Percentiles rank a stretch among this genome's conserved stretches.
phyloP scores from a whole-genome alignment of 1,139 yeast species.

The Fermentozyma sake region DNA sequence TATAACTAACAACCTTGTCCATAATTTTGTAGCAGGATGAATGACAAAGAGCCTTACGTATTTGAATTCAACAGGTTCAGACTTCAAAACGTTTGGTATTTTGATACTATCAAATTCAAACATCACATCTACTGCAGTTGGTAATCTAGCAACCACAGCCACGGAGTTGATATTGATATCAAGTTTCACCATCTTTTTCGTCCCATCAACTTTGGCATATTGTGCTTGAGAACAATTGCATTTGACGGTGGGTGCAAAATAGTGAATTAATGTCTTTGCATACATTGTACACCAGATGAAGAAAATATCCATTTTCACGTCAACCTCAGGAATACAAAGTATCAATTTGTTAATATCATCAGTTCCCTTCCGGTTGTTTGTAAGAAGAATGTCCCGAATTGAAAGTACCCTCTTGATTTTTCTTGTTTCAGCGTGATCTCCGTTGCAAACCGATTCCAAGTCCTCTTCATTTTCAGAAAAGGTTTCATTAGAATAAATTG shows the following conservation, averaged over 20 bases:
- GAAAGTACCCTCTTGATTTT: slow-evolving; percentile 33
- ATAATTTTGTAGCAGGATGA: slow-evolving; percentile 49
- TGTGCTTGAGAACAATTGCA: slow-evolving; percentile 25
- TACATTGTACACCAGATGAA: slow-evolving; percentile 42
- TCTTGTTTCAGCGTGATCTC: slow-evolving; percentile 15
- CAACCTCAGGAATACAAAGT: slow-evolving; percentile 32
- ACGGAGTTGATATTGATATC: slow-evolving; percentile 37
- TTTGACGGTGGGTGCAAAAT: slow-evolving; percentile 33
- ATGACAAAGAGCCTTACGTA: slow-evolving; percentile 47
- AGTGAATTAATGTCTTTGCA: slow-evolving; percentile 32
- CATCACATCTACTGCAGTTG: slow-evolving; percentile 48
- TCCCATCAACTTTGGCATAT: slow-evolving; percentile 20
- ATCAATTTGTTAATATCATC: slow-evolving; percentile 24
- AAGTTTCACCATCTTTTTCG: slow-evolving; percentile 21
- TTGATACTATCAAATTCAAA: slow-evolving; percentile 43
- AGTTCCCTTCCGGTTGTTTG: slow-evolving; percentile 18
- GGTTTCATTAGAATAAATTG: slow-evolving; percentile 29
- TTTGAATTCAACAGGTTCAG: slow-evolving; percentile 27
- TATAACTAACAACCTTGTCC: slow-evolving; percentile 38
- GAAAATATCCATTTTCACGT: slow-evolving; percentile 39
- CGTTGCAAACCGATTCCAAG: slow-evolving; percentile 4
- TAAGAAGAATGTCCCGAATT: slow-evolving; percentile 23
- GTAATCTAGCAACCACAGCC: slow-evolving; percentile 45
- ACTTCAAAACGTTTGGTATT: slow-evolving; percentile 23
- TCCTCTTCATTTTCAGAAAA: slow-evolving; percentile 13